Conservation (phyloP, 169 alveolate genomes). For the Eimeria tenella region DNA sequence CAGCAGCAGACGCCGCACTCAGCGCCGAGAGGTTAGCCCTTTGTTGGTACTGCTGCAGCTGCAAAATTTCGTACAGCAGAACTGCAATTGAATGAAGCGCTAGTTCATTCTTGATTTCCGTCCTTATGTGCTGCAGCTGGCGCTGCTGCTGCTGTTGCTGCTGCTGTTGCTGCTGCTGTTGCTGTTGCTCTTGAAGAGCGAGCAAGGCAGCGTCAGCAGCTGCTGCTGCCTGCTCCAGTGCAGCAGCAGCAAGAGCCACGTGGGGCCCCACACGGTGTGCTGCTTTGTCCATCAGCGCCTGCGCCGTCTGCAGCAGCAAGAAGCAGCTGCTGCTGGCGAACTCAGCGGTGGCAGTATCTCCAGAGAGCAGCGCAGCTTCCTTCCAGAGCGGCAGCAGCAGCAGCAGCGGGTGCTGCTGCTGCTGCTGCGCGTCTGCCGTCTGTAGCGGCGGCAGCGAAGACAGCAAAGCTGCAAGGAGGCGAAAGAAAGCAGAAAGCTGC, state of each 20-base stretch:
- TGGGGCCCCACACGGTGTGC: slow-evolving; percentile 3
- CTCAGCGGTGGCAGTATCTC: neutral
- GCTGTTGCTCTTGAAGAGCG: slow-evolving; percentile 29
- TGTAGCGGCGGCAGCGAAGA: slow-evolving; percentile 57
- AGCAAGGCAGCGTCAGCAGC: slow-evolving; percentile 12
- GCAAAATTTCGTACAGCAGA: neutral
- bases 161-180: slow-evolving; percentile 35
- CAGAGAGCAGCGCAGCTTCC: slow-evolving; percentile 45
- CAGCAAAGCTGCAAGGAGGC: slow-evolving; percentile 15
- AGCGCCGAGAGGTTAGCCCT: slow-evolving; percentile 4
- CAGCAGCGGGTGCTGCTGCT: slow-evolving; percentile 70
- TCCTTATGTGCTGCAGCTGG: slow-evolving; percentile 26
- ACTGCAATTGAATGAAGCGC: slow-evolving; percentile 22
- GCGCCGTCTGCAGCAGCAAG: slow-evolving; percentile 52
- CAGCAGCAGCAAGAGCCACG: slow-evolving; percentile 52
- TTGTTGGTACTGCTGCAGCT: slow-evolving; percentile 47
- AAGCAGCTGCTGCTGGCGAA: slow-evolving; percentile 45
- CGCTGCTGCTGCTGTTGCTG: slow-evolving; percentile 51
- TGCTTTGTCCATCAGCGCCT: slow-evolving; percentile 6
- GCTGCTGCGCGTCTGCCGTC: slow-evolving; percentile 42
- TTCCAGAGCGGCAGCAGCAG: slow-evolving; percentile 54
- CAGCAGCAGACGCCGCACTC: slow-evolving; percentile 55
- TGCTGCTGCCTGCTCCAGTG: slow-evolving; percentile 62
- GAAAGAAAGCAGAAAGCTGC: slow-evolving; percentile 11
- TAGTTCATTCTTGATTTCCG: neutral